Evolutionary conservation across 768 basidiomycete species (phyloP), one percentile per base, ranked within the genome.

Genomic region (Xerocomellus amylosporus): DNA sequence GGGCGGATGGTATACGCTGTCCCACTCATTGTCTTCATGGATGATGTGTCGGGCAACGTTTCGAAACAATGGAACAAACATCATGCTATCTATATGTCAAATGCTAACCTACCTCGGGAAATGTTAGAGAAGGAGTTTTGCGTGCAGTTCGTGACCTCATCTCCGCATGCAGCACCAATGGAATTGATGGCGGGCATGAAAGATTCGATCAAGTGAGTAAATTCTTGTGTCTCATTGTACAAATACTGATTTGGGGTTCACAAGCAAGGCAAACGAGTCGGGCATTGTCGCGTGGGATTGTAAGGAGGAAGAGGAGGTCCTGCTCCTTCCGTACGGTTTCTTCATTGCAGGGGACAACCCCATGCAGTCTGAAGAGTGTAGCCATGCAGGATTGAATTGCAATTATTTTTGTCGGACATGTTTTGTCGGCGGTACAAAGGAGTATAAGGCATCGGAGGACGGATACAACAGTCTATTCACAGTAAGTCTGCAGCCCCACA

Each of bases 371-470:
- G 43, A 52, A 13, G 26, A 60, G 2, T 70, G 65, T 5, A 68
- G 69, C 0, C 79, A 81, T 30, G 75, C 74, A 37, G 75, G 78
- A 1, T 61, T 66, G 0, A 65, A 69, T 1, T 75, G 75, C 12
- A 80, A 79, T 37, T 55, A 64, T 9, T 69, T 65, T 4, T 82
- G 79, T 49, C 59, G 70, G 2, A 75, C 73, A 58, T 79, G 77
- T 42, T 1, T 64, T 39, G 65, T 68, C 15, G 74, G 79, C 2
- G 74, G 77, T 0, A 62, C 68, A 0, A 63, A 70, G 24, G 61
- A 68, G 47, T 39, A 63, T 4, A 78, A 75, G 40, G 60, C 62
- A 41, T 59, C 66, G 0, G 61, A 75, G 36, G 49, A 61, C 2
- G 75, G 77, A 1, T 79, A 68, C 58, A 62, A 72, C 46, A 46